These are phyloP conservation scores for Aureobasidium sp. DNA, from an alignment of 2,329 filamentous ascomycete species.

Conservation along the genomic window DNA sequence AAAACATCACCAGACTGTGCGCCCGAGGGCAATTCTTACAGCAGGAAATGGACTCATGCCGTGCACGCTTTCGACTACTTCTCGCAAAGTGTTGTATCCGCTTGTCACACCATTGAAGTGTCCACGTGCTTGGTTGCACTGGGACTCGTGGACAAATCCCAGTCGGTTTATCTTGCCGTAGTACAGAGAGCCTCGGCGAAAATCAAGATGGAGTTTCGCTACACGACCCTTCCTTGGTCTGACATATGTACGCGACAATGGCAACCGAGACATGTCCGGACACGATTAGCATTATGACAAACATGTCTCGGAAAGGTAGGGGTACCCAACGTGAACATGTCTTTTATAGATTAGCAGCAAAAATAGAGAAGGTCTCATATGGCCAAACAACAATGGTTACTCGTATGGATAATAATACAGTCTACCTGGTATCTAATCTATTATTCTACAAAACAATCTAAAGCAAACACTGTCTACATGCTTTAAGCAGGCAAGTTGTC, in stretches of 20 bases:
- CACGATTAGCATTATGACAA: not conserved
- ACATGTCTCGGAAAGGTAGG: not conserved
- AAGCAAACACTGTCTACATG: not conserved
- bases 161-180: not conserved
- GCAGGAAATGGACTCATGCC: not conserved
- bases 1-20: not conserved
- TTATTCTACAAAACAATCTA: not conserved
- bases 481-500: slow-evolving; percentile 6
- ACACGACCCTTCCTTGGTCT: not conserved
- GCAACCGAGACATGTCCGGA: not conserved
- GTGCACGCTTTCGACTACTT: not conserved
- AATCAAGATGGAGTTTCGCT: not conserved
- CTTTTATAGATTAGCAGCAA: not conserved
- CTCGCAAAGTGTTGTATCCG: not conserved
- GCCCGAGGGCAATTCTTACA: not conserved
- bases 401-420: not conserved
- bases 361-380: not conserved
- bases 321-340: not conserved
- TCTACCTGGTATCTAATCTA: slow-evolving; percentile 1
- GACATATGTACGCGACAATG: not conserved
- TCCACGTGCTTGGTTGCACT: not conserved
- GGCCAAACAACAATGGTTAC: not conserved
- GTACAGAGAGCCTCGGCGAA: not conserved
- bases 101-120: not conserved
- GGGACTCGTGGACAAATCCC: not conserved